Evolutionary conservation across 768 basidiomycete species (phyloP).

Genomic region (Thelephora ganbajun): DNA sequence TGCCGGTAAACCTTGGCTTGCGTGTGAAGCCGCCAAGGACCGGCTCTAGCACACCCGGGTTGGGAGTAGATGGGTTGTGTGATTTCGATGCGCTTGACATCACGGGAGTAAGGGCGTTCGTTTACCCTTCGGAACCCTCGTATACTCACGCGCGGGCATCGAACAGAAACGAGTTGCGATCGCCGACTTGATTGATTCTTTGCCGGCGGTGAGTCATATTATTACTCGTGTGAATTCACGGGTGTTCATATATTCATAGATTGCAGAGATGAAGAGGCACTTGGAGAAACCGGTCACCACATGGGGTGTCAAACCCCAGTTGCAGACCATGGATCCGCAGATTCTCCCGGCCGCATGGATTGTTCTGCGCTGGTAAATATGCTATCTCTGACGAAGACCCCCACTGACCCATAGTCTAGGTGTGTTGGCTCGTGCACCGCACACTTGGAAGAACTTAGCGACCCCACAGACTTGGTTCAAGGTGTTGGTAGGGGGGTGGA

Average conservation of each 20-base stretch:
- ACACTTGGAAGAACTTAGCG: conserved; percentile 48
- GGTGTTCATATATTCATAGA: conserved; percentile 17
- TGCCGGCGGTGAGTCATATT: conserved; percentile 30
- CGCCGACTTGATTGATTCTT: conserved; percentile 25
- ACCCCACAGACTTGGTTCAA: conserved; percentile 37
- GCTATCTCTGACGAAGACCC: not conserved
- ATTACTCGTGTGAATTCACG: not conserved
- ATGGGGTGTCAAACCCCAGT: conserved; percentile 38
- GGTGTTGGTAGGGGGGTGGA: conserved; percentile 28
- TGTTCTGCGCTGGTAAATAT: conserved; percentile 40
- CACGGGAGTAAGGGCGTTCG: conserved; percentile 19
- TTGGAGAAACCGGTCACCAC: conserved; percentile 34
- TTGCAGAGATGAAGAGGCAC: conserved; percentile 43
- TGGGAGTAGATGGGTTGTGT: conserved; percentile 23
- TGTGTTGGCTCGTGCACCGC: conserved; percentile 64
- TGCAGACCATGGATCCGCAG: conserved; percentile 34
- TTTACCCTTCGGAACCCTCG: not conserved
- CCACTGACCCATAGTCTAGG: conserved; percentile 20
- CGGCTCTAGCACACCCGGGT: not conserved
- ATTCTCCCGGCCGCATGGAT: conserved; percentile 52
- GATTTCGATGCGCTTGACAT: conserved; percentile 37
- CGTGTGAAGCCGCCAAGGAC: conserved; percentile 30
- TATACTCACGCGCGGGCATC: conserved; percentile 1
- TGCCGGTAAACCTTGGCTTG: conserved; percentile 47
- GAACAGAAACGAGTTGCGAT: conserved; percentile 35